These are phyloP conservation scores for Penicillium fuscoglaucum DNA, from an alignment of 2,329 filamentous ascomycete genomes.

Conservation along the genomic window DNA sequence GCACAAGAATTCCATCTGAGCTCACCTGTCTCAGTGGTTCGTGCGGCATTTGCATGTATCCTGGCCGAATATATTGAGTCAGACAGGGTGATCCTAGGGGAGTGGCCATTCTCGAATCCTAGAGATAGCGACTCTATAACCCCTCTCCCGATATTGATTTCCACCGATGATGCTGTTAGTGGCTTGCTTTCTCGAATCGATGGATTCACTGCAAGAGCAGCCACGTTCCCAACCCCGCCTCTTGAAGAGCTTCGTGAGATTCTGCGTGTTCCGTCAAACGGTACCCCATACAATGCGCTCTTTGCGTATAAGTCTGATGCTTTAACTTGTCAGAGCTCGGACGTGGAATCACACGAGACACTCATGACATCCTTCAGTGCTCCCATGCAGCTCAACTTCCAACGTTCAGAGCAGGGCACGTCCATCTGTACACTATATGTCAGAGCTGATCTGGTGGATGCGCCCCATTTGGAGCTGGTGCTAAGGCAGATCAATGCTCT, in stretches of 20 bases:
- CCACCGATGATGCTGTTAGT: background rate
- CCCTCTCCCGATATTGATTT: background rate
- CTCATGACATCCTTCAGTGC: background rate
- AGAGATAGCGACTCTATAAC: background rate
- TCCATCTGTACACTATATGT: background rate
- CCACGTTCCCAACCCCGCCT: background rate
- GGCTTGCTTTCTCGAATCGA: background rate
- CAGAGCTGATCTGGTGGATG: background rate
- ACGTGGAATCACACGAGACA: background rate
- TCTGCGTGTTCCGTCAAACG: background rate
- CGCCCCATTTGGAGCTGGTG: background rate
- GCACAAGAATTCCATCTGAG: background rate
- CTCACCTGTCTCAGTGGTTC: conserved; percentile 1
- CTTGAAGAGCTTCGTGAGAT: background rate
- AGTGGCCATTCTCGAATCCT: background rate
- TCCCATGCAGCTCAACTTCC: background rate
- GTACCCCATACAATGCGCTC: background rate
- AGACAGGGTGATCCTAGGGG: conserved; percentile 5
- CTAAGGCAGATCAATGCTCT: conserved; percentile 1
- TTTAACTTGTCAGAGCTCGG: background rate
- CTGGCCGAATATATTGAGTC: conserved; percentile 13
- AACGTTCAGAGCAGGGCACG: background rate
- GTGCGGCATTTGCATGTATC: conserved; percentile 13
- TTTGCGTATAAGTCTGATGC: background rate
- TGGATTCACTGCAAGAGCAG: background rate